These are phyloP conservation scores for Rickenella mellea DNA, from an alignment of 768 basidiomycete genomes.

Conservation along the genomic window DNA sequence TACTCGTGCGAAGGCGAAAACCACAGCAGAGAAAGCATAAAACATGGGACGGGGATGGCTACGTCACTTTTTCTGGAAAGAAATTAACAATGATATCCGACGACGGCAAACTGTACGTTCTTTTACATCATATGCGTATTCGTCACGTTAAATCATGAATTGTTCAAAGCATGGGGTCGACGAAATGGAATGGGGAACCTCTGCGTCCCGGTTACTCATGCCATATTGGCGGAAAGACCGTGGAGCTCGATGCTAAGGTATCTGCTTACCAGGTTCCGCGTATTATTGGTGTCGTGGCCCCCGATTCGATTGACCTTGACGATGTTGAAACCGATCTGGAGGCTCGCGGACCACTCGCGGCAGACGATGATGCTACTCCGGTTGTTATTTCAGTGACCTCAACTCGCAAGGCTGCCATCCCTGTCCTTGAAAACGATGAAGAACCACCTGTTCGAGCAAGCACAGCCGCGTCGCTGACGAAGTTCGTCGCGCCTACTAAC, in stretches of 20 bases:
- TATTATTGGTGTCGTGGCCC: not conserved
- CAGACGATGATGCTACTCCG: not conserved
- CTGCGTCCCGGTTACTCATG: constrained; percentile 35
- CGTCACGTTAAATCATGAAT: not conserved
- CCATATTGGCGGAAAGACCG: constrained; percentile 48
- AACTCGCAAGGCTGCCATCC: not conserved
- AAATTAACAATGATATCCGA: constrained; percentile 58
- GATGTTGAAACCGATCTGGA: not conserved
- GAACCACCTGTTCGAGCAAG: constrained; percentile 13
- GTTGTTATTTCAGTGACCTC: not conserved
- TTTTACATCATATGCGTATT: not conserved
- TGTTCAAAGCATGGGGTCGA: constrained; percentile 47
- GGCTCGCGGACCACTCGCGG: not conserved
- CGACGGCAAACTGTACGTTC: constrained; percentile 56
- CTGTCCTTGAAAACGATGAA: not conserved
- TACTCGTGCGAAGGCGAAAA: constrained; percentile 47
- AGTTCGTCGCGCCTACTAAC: constrained; percentile 44
- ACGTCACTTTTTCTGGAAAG: constrained; percentile 39
- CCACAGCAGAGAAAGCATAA: constrained; percentile 67
- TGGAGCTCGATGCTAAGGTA: constrained; percentile 49
- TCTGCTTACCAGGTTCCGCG: constrained; percentile 20
- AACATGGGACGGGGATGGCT: constrained; percentile 80
- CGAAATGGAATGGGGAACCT: constrained; percentile 46
- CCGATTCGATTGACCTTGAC: not conserved
- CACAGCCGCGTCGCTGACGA: constrained; percentile 10